Percentiles rank a stretch among this genome's conserved stretches.
phyloP scores from a whole-genome alignment of 345 rosid species.

The Rubroshorea leprosula region DNA sequence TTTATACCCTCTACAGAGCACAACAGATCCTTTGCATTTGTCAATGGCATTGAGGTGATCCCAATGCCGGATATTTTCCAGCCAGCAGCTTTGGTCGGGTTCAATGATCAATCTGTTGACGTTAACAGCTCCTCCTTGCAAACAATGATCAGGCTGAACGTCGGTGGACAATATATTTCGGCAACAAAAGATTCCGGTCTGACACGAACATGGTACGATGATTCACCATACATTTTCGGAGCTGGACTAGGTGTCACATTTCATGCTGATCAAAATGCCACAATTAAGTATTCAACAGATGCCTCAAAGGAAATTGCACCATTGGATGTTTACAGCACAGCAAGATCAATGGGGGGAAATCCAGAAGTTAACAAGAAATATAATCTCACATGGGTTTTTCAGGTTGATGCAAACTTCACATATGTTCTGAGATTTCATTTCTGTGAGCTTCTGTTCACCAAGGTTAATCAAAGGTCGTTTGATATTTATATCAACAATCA shows the following conservation, averaged over 20 bases:
- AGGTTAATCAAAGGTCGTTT: constrained; percentile 42
- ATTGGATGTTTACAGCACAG: constrained; percentile 30
- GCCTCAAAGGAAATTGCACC: constrained; percentile 37
- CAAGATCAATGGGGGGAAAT: constrained; percentile 45
- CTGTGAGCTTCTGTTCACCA: constrained; percentile 35
- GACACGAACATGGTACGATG: constrained; percentile 54
- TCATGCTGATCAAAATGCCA: constrained; percentile 7
- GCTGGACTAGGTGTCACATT: constrained; percentile 33
- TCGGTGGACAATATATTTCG: constrained; percentile 44
- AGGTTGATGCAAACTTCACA: constrained; percentile 46
- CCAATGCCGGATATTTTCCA: constrained; percentile 36
- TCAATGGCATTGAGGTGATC: constrained; percentile 58
- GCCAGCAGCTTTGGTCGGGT: constrained; percentile 33
- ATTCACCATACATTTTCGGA: constrained; percentile 38
- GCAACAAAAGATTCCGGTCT: constrained; percentile 37
- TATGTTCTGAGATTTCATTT: constrained; percentile 55
- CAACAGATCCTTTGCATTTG: constrained; percentile 36
- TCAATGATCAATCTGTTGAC: constrained; percentile 19
- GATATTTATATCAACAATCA: constrained; percentile 45
- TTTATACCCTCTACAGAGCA: constrained; percentile 28
- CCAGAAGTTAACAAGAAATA: constrained; percentile 25
- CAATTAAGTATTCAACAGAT: constrained; percentile 19
- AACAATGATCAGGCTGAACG: constrained; percentile 52
- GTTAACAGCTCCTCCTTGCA: constrained; percentile 26
- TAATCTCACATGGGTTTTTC: constrained; percentile 58